A percentile compares a stretch with the other conserved stretches of the same genome.
These are phyloP conservation scores for Aspergillus diversus DNA, from an alignment of 495 filamentous ascomycete species.

Conservation along the genomic window DNA sequence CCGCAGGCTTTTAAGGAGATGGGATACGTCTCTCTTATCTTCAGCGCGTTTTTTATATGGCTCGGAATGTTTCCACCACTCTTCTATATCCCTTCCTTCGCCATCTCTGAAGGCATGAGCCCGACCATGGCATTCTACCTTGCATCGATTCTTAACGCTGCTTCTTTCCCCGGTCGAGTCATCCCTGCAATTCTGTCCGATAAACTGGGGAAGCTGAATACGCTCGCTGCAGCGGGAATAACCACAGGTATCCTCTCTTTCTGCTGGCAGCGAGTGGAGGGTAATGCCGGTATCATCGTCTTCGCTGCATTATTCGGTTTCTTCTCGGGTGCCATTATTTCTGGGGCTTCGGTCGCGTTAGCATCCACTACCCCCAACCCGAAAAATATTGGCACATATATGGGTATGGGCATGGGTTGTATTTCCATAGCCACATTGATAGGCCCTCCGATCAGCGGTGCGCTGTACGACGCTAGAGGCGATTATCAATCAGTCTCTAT, in stretches of 20 bases:
- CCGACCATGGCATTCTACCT: conserved; percentile 19
- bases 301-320: conserved; percentile 38
- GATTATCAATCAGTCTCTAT: conserved; percentile 44
- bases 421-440: conserved; percentile 48
- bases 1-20: conserved; percentile 42
- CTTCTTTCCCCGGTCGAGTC: conserved; percentile 16
- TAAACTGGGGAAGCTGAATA: conserved; percentile 17
- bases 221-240: conserved; percentile 17
- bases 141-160: conserved; percentile 20
- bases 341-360: conserved; percentile 47
- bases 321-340: conserved; percentile 47
- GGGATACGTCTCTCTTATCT: conserved; percentile 25
- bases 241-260: conserved; percentile 35
- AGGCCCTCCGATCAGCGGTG: conserved; percentile 58
- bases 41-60: conserved; percentile 12
- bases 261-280: conserved; percentile 29
- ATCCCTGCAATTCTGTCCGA: conserved; percentile 17
- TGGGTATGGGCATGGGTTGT: conserved; percentile 56
- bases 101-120: conserved; percentile 4
- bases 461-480: conserved; percentile 43
- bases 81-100: conserved; percentile 19
- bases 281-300: conserved; percentile 37
- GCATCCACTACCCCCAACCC: conserved; percentile 43
- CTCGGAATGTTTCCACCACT: conserved; percentile 17
- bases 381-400: conserved; percentile 55